These are phyloP conservation scores for Mucuna pruriens DNA, from an alignment of 306 rosid species.

Conservation along the genomic window DNA sequence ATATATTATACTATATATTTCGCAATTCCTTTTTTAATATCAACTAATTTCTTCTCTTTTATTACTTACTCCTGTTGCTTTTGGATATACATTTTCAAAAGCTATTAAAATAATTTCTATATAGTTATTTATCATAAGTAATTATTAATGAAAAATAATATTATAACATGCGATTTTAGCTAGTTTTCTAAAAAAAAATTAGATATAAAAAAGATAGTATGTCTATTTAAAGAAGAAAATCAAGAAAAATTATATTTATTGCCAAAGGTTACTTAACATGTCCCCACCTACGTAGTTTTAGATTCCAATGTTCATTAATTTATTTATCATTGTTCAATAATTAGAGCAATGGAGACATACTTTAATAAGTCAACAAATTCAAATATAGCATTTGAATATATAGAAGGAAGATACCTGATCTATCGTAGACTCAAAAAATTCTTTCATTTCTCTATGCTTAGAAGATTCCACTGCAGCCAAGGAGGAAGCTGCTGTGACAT, in stretches of 20 bases:
- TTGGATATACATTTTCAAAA: background rate
- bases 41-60: background rate
- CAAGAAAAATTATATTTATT: background rate
- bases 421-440: conserved; percentile 56
- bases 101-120: background rate
- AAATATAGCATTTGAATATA: background rate
- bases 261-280: background rate
- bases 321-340: background rate
- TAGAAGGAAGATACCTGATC: conserved; percentile 61
- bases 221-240: background rate
- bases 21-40: background rate
- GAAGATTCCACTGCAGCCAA: conserved; percentile 60
- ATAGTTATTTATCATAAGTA: background rate
- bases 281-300: background rate
- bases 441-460: conserved; percentile 53
- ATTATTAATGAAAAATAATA: background rate
- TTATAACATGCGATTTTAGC: background rate
- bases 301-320: background rate
- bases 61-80: background rate
- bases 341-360: background rate
- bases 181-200: background rate
- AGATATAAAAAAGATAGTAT: background rate
- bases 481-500: conserved; percentile 45
- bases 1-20: background rate
- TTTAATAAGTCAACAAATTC: background rate